Percentiles rank a stretch among this genome's conserved stretches.
Evolutionary conservation across 202 grass and related monocot species (phyloP).

Genomic region (Cymbopogon flexuosus): DNA sequence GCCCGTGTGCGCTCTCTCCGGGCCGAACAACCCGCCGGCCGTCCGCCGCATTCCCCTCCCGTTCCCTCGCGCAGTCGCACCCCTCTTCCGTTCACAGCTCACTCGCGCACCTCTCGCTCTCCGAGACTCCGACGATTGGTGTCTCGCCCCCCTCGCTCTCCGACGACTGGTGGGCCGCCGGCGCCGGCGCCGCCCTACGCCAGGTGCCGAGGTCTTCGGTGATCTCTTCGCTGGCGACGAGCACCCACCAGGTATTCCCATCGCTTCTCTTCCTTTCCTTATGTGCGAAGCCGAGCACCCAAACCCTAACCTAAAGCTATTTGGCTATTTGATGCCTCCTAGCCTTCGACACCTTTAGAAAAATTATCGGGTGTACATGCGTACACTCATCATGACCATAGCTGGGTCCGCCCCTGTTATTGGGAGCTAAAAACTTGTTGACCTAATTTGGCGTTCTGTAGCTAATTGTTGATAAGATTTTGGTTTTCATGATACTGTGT

Average conservation of each 20-base stretch:
- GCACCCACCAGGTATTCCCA: not conserved
- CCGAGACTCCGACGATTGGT: not conserved
- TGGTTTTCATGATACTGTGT: not conserved
- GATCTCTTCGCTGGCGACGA: not conserved
- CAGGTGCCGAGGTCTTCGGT: not conserved
- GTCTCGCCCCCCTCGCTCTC: not conserved
- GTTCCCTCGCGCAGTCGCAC: not conserved
- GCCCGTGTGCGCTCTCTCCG: not conserved
- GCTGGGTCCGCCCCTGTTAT: not conserved
- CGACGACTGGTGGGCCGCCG: not conserved
- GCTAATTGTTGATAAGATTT: not conserved
- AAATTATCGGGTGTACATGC: not conserved
- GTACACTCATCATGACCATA: not conserved
- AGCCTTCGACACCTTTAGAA: not conserved
- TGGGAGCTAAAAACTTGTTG: not conserved
- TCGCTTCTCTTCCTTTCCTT: not conserved
- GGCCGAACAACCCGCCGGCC: not conserved
- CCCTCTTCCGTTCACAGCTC: no score
- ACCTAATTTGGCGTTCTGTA: not conserved
- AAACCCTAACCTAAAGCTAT: not conserved
- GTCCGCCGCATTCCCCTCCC: not conserved
- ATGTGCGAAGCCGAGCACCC: not conserved
- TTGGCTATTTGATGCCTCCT: not conserved
- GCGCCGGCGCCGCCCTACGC: not conserved
- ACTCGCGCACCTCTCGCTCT: not conserved